A percentile compares a stretch with the other conserved stretches of the same genome.
Conservation (phyloP, 2,329 filamentous ascomycete species). For the Diaporthe citrichinensis region DNA sequence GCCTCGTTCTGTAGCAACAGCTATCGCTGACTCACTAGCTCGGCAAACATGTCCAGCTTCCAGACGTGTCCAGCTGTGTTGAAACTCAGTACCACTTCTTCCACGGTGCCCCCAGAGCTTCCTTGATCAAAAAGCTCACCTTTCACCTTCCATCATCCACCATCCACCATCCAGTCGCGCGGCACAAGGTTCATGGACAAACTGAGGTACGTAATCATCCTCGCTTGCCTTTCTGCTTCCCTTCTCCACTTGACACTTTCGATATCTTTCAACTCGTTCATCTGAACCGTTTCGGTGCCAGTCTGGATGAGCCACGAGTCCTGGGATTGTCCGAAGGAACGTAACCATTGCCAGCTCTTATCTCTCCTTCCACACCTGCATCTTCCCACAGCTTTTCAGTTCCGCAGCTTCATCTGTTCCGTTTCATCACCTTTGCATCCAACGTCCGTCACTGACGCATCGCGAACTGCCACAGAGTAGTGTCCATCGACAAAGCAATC, state of each 20-base stretch:
- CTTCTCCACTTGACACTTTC: background rate
- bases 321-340: background rate
- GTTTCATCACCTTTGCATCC: background rate
- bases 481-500: background rate
- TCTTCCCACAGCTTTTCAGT: background rate
- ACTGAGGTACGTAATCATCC: background rate
- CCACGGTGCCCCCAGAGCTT: background rate
- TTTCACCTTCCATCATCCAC: background rate
- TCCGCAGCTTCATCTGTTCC: too few species aligned
- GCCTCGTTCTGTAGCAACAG: background rate
- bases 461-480: background rate
- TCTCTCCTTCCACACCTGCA: background rate
- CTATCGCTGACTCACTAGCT: background rate
- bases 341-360: background rate
- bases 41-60: background rate
- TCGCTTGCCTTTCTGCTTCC: background rate
- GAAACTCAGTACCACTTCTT: background rate
- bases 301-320: background rate
- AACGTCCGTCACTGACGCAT: background rate
- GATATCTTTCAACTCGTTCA: background rate
- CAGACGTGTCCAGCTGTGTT: background rate
- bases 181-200: background rate
- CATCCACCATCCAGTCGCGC: background rate
- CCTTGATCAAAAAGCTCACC: background rate
- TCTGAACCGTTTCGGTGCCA: too few species aligned